Base-by-base conservation (phyloP, 2,329 filamentous ascomycete genomes). In the Colletotrichum tanaceti region DNA sequence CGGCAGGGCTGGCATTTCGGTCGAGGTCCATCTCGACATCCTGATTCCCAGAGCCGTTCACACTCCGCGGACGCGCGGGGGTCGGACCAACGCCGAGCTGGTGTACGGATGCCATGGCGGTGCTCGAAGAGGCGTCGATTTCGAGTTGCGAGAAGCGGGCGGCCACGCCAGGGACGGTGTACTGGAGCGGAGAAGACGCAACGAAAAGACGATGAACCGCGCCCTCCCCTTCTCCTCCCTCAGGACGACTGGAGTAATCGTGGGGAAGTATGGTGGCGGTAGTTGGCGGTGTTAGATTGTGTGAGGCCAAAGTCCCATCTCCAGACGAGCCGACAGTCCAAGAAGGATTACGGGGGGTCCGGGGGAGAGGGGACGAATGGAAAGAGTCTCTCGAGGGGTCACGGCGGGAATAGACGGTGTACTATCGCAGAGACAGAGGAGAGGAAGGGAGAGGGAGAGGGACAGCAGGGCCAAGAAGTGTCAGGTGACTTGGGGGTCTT, bases 41-140 rank as follows among this genome's bases (percentile, higher is more conserved):
- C 32, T 70, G 73, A 6, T 38, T 61, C 28, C 66, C 66, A 16
- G 75, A 63, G 7, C 73, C 73, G 55, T 75, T 74, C 63, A 76
- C 72, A 50, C 72, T 75, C 64, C 64, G 66, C 43, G 65, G 73
- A 62, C 55, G 78, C 71, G 59, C 74, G 41, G 76, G 75, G 58
- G 77, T 77, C 38, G 79, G 74, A 50, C 76, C 78, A 52, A 77
- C 72, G 55, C 79, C 71, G 62, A 80, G 73, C 63, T 79, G 78
- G 65, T 80, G 78, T 47, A 82, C 79, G 10, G 80, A 78, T 62
- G 80, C 79, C 80, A 82, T 82, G 50, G 57, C 59, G 46, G 22
- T 60, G 43, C 39, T 41, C 28, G 65, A 54, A 18, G 55, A 32
- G 14, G 43, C 52, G 60, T 61, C 44, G 38, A 64, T 70, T 22